Base-by-base conservation (phyloP, 164 flowering plant genomes). In the Aristolochia contorta region DNA sequence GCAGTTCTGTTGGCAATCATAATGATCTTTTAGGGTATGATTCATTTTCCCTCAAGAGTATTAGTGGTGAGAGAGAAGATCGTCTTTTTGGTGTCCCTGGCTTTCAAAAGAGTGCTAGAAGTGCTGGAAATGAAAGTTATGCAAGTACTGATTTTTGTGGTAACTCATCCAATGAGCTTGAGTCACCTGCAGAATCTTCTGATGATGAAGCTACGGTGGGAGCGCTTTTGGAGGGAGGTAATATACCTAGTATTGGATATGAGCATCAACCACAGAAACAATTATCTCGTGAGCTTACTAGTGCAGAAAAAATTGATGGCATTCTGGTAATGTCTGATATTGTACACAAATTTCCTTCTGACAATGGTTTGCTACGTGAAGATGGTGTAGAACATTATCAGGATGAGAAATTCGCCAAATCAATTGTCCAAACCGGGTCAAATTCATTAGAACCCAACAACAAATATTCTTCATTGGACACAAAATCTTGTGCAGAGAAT, bases 1-100 rank as follows among this genome's bases (percentile, higher is more conserved):
- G 84, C 58, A 78, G 88, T 69, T 81, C 85, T 0, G 21, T 79
- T 13, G 81, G 81, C 10, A 58, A 67, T 21, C 76, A 72, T 37
- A 75, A 72, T 59, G 94, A 85, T 20, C 76, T 74, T 48, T 18
- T 71, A 47, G 89, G 84, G 16, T 73, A 82, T 30, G 94, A 88
- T 56, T 72, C 79, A n/a, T 86, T 82, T 53, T 78, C 82, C 13
- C 3, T 67, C 30, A 83, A 65, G 71, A 79, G 76, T 67, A 68
- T 72, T 23, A 73, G 74, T 45, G 67, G 68, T 52, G 79, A 70
- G 25, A 19, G 37, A 16, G 80, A 69, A 49, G 78, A 63, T 69
- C 32, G 54, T 53, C 32, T 19, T 52, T 75, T 75, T 65, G 85
- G 74, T 47, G 70, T 57, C 70, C 76, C 77, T 45, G 72, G 73